phyloP scores from a whole-genome alignment of 2,329 filamentous ascomycete species.

The Scleromitrula shiraiana region DNA sequence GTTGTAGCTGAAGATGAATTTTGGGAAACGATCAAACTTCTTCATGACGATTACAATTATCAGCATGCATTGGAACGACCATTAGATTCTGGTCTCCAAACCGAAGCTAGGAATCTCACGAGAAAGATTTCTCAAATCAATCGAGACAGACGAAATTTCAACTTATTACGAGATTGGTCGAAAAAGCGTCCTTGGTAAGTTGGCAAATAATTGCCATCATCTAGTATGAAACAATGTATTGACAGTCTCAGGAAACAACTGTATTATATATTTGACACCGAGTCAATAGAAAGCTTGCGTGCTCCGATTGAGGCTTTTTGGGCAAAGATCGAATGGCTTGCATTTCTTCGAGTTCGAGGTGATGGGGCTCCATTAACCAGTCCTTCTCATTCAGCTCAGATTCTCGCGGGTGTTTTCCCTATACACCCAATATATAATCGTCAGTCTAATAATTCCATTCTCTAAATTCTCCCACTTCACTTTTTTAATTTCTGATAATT shows the following conservation, averaged over 20 bases:
- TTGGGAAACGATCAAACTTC: neutral
- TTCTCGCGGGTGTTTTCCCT: neutral
- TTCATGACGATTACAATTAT: neutral
- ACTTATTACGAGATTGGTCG: slow-evolving; percentile 16
- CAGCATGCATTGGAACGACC: neutral
- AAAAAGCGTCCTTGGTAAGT: slow-evolving; percentile 15
- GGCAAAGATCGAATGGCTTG: neutral
- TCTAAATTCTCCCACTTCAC: no score
- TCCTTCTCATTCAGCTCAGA: neutral
- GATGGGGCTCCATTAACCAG: neutral
- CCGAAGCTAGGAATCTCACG: neutral
- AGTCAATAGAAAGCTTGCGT: neutral
- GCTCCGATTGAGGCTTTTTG: slow-evolving; percentile 9
- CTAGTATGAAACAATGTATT: neutral
- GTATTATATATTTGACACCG: slow-evolving; percentile 14
- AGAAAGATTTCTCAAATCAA: slow-evolving; percentile 13
- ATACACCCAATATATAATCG: slow-evolving; percentile 2
- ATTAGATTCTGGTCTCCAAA: neutral
- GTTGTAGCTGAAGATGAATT: slow-evolving; percentile 13
- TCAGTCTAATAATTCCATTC: no score
- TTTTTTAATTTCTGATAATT: no score
- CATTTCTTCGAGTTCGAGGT: neutral
- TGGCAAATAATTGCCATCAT: neutral
- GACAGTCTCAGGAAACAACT: slow-evolving; percentile 12
- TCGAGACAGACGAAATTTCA: slow-evolving; percentile 11